A percentile compares a stretch with the other conserved stretches of the same genome.
Evolutionary conservation across 768 basidiomycete genomes (phyloP).

Genomic region (Rhizopogon salebrosus): DNA sequence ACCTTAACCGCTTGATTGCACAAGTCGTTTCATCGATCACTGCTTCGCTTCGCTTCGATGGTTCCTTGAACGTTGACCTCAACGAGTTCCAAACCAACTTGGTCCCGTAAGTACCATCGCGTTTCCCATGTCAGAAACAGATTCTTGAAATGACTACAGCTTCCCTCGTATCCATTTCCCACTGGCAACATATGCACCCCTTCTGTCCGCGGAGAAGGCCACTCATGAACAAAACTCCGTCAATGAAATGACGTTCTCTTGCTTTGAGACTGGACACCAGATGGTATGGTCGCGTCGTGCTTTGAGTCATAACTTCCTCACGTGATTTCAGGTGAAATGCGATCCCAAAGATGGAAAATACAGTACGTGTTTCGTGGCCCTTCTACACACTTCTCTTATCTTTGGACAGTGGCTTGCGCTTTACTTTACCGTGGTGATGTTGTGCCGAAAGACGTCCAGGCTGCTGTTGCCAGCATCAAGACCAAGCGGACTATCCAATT

Average conservation of each 20-base stretch:
- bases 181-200: constrained; percentile 91
- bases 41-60: constrained; percentile 94
- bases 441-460: constrained; percentile 92
- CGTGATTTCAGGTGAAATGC: constrained; percentile 55
- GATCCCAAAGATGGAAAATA: constrained; percentile 99
- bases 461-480: constrained; percentile 91
- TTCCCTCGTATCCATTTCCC: constrained; percentile 99
- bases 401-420: constrained; percentile 74
- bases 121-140: constrained; percentile 3
- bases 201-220: constrained; percentile 93
- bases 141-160: constrained; percentile 30
- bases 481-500: constrained; percentile 98
- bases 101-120: constrained; percentile 71
- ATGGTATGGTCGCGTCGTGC: constrained; percentile 52
- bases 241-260: constrained; percentile 96
- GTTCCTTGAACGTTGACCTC: constrained; percentile 94
- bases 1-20: constrained; percentile 94
- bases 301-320: not conserved
- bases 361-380: constrained; percentile 49
- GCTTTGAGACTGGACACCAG: constrained; percentile 95
- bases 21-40: constrained; percentile 99
- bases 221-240: constrained; percentile 97
- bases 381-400: constrained; percentile 10
- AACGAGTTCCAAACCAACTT: constrained; percentile 99
- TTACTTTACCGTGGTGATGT: constrained; percentile 94